A percentile compares a stretch with the other conserved stretches of the same genome.
These are phyloP conservation scores for Gossypium davidsonii DNA, from an alignment of 441 rosid genomes.

Conservation along the genomic window DNA sequence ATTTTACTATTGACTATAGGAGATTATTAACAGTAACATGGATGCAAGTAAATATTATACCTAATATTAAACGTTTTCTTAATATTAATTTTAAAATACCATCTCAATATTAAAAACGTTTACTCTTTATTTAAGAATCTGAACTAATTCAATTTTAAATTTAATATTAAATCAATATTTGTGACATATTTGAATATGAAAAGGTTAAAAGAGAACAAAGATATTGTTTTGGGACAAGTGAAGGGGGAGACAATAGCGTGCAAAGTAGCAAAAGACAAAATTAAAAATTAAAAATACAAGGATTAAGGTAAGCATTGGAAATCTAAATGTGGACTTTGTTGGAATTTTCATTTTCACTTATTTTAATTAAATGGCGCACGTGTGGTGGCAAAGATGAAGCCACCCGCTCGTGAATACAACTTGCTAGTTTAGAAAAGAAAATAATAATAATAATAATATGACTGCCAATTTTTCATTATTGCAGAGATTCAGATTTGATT, in stretches of 20 bases:
- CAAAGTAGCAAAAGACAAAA: constrained; percentile 22
- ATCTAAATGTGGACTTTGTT: constrained; percentile 19
- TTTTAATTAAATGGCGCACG: constrained; percentile 1
- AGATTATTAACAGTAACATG: not conserved
- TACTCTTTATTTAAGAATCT: no score
- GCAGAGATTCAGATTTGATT: not conserved
- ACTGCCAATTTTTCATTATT: not conserved
- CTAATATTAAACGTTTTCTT: no score
- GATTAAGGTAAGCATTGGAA: constrained; percentile 34
- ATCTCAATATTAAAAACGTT: no score
- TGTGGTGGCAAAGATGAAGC: not conserved
- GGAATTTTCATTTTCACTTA: not conserved
- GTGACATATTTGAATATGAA: not conserved
- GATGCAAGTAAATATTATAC: not conserved
- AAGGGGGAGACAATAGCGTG: constrained; percentile 30
- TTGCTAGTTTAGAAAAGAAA: not conserved
- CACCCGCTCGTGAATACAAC: not conserved
- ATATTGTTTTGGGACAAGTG: not conserved
- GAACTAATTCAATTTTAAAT: no score
- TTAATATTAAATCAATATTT: no score
- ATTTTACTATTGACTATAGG: not conserved
- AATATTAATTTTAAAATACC: no score
- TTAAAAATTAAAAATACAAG: constrained; percentile 11
- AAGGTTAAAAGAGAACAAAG: not conserved
- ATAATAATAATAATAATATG: not conserved